Conservation (phyloP, 2,329 filamentous ascomycete genomes). For the Pezicula rhizophila region DNA sequence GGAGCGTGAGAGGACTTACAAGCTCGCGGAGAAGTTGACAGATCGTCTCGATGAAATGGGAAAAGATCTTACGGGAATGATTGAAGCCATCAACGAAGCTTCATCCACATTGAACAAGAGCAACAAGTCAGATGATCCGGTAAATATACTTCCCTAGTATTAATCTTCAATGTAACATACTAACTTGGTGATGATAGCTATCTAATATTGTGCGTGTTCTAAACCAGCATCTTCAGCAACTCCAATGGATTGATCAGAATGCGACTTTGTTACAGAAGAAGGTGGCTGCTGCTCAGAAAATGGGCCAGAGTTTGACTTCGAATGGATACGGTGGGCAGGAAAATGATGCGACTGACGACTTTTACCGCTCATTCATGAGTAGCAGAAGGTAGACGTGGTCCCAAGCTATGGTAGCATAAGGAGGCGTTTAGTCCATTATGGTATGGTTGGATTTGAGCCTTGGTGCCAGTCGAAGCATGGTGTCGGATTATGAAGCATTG, state of each 20-base stretch:
- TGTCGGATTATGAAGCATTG: not conserved
- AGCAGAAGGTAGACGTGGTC: constrained; percentile 44
- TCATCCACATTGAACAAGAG: constrained; percentile 86
- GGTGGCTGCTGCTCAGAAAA: constrained; percentile 75
- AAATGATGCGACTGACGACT: constrained; percentile 74
- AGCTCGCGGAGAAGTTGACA: constrained; percentile 87
- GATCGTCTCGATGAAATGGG: constrained; percentile 91
- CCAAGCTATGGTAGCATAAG: constrained; percentile 9
- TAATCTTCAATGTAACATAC: constrained; percentile 11
- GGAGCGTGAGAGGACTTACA: constrained; percentile 93
- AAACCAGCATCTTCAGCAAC: constrained; percentile 83
- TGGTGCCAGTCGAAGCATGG: constrained; percentile 1
- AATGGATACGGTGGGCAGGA: constrained; percentile 54
- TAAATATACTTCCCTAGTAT: constrained; percentile 40
- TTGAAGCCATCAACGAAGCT: constrained; percentile 94
- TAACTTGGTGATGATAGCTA: constrained; percentile 47
- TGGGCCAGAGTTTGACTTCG: constrained; percentile 53
- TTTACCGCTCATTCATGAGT: constrained; percentile 83
- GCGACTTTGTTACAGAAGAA: constrained; percentile 76
- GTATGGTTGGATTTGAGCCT: constrained; percentile 12
- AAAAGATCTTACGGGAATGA: constrained; percentile 89
- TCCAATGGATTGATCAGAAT: constrained; percentile 89
- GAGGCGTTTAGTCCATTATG: constrained; percentile 18
- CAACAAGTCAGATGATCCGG: constrained; percentile 79
- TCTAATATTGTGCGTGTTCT: constrained; percentile 94